A percentile compares a stretch with the other conserved stretches of the same genome.
These are phyloP conservation scores for Hypomontagnella monticulosa DNA, from an alignment of 495 filamentous ascomycete species.

Conservation along the genomic window DNA sequence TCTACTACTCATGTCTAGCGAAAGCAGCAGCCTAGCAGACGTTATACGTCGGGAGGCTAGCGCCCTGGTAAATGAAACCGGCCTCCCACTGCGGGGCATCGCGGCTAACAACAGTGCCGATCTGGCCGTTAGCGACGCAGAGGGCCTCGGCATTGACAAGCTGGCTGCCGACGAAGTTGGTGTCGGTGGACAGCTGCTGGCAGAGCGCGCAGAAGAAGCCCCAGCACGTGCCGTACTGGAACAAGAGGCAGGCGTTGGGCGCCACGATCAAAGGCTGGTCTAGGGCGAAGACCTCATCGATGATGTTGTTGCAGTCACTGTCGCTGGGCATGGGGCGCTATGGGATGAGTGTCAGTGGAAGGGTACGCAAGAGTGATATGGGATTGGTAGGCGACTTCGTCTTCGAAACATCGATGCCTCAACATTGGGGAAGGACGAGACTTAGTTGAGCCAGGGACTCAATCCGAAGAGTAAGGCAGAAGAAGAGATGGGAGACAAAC, in stretches of 20 bases:
- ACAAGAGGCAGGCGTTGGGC: constrained; percentile 51
- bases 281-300: constrained; percentile 46
- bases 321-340: constrained; percentile 44
- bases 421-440: background rate
- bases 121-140: constrained; percentile 50
- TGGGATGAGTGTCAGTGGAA: constrained; percentile 6
- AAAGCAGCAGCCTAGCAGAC: constrained; percentile 42
- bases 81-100: constrained; percentile 54
- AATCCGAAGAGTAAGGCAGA: too few relatives aligned
- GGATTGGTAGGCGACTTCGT: background rate
- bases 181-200: constrained; percentile 47
- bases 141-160: constrained; percentile 49
- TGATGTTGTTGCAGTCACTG: constrained; percentile 50
- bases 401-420: background rate
- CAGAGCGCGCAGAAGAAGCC: constrained; percentile 58
- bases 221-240: constrained; percentile 50
- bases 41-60: constrained; percentile 50
- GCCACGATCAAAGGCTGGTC: constrained; percentile 48
- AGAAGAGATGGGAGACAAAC: constrained; percentile 38
- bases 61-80: constrained; percentile 48
- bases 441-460: background rate
- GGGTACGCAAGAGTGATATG: background rate
- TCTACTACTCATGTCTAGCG: background rate
- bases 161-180: constrained; percentile 53
- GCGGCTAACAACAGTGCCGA: constrained; percentile 51